These are phyloP conservation scores for Phytophthora crassamura DNA, from an alignment of 352 stramenopile species.

Conservation along the genomic window DNA sequence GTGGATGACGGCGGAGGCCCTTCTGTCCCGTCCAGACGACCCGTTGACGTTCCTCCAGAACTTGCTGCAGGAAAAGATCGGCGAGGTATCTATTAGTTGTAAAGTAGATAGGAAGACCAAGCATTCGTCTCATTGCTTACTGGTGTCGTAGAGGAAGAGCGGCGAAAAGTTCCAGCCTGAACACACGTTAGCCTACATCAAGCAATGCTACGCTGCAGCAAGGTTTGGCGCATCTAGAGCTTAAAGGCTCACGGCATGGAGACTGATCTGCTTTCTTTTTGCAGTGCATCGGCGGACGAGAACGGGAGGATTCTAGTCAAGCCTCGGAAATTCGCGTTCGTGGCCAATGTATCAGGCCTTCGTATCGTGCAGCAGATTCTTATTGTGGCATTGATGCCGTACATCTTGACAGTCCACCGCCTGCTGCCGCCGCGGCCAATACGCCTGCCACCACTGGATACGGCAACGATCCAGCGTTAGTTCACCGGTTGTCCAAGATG, in stretches of 20 bases:
- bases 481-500: conserved; percentile 68
- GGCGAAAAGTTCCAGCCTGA: conserved; percentile 83
- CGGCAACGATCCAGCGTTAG: conserved; percentile 48
- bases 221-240: conserved; percentile 40
- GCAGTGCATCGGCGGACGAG: conserved; percentile 80
- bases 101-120: background rate
- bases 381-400: background rate
- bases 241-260: background rate
- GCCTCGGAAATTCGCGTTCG: conserved; percentile 68
- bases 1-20: conserved; percentile 89
- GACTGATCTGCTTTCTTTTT: background rate
- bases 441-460: conserved; percentile 1
- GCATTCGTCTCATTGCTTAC: background rate
- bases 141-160: conserved; percentile 33
- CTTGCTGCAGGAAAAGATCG: conserved; percentile 86
- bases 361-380: background rate
- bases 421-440: background rate
- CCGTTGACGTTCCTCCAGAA: conserved; percentile 84
- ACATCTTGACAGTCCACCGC: conserved; percentile 8
- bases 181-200: conserved; percentile 85
- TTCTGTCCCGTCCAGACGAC: conserved; percentile 87
- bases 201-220: conserved; percentile 88
- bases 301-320: conserved; percentile 84
- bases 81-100: conserved; percentile 46
- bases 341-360: background rate